Evolutionary conservation across 768 basidiomycete species (phyloP).

Genomic region (Punctularia strigosozonata): DNA sequence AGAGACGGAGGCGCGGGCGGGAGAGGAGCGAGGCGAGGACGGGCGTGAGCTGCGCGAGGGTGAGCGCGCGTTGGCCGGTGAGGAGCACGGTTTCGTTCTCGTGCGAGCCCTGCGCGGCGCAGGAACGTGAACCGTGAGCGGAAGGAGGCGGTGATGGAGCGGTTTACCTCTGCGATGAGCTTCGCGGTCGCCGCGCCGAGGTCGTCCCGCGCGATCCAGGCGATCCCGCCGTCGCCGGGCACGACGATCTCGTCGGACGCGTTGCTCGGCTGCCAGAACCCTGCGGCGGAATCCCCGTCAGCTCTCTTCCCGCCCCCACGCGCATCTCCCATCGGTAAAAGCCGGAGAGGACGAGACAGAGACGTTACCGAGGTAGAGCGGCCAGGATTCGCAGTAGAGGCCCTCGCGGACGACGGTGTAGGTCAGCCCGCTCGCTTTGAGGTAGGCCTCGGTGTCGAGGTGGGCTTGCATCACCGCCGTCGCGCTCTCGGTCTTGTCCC

Average conservation of each 20-base stretch:
- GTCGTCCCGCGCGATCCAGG: slow-evolving; percentile 22
- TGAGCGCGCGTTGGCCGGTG: slow-evolving; percentile 12
- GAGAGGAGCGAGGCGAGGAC: slow-evolving; percentile 10
- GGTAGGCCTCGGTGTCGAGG: slow-evolving; percentile 19
- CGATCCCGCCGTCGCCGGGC: slow-evolving; percentile 23
- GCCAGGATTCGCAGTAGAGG: slow-evolving; percentile 21
- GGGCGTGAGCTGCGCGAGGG: slow-evolving; percentile 16
- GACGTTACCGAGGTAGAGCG: slow-evolving; percentile 15
- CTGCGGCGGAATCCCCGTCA: not conserved
- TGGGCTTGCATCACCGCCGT: slow-evolving; percentile 22
- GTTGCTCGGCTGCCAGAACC: slow-evolving; percentile 13
- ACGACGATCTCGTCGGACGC: slow-evolving; percentile 15
- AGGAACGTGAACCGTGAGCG: not conserved
- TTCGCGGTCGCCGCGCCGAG: slow-evolving; percentile 24
- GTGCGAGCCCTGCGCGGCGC: slow-evolving; percentile 9
- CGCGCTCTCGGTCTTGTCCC: slow-evolving; percentile 8
- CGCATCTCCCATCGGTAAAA: too few species aligned
- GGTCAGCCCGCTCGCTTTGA: slow-evolving; percentile 19
- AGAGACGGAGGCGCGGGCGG: slow-evolving; percentile 9
- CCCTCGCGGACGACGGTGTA: slow-evolving; percentile 24
- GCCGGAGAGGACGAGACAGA: not conserved
- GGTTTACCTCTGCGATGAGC: slow-evolving; percentile 16
- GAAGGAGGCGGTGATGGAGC: not conserved
- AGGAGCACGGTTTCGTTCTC: slow-evolving; percentile 18
- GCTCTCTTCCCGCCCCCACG: too few species aligned